Percentiles rank a stretch among this genome's conserved stretches.
Conservation (phyloP, 768 basidiomycete species). For the Dentipellis fragilis region DNA sequence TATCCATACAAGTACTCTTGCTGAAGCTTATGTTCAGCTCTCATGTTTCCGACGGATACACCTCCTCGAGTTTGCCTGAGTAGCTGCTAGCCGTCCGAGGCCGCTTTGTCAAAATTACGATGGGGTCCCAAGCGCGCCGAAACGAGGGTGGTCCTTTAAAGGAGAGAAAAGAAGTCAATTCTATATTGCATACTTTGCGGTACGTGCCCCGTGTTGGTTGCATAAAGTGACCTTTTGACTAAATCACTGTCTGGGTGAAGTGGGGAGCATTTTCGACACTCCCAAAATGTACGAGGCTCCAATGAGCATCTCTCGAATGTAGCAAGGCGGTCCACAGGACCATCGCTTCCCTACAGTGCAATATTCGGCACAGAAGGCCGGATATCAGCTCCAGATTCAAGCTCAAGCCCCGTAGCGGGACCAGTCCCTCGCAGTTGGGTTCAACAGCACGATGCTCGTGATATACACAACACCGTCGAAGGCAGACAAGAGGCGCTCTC, state of each 20-base stretch:
- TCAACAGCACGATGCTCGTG: not conserved
- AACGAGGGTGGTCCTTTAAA: no score
- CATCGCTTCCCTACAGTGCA: slow-evolving; percentile 9
- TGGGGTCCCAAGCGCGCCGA: no score
- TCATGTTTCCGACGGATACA: no score
- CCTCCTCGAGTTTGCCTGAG: no score
- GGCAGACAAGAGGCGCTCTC: slow-evolving; percentile 54
- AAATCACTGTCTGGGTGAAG: slow-evolving; percentile 22
- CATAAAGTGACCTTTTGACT: not conserved
- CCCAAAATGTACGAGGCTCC: slow-evolving; percentile 38
- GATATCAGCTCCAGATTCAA: not conserved
- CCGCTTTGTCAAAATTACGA: no score
- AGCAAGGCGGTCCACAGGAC: not conserved
- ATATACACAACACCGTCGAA: slow-evolving; percentile 20
- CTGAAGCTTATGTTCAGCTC: no score
- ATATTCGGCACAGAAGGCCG: slow-evolving; percentile 8
- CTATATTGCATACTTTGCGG: slow-evolving; percentile 44
- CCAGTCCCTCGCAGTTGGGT: no score
- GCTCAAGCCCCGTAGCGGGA: not conserved
- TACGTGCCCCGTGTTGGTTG: slow-evolving; percentile 13
- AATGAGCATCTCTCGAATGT: not conserved
- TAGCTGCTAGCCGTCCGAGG: no score
- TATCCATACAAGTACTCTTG: no score
- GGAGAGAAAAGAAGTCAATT: slow-evolving; percentile 26
- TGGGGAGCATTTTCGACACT: slow-evolving; percentile 63